Percentiles rank a stretch among this genome's conserved stretches.
These are phyloP conservation scores for Bolboschoenus planiculmis DNA, from an alignment of 176 grass and related monocot genomes.

Conservation along the genomic window DNA sequence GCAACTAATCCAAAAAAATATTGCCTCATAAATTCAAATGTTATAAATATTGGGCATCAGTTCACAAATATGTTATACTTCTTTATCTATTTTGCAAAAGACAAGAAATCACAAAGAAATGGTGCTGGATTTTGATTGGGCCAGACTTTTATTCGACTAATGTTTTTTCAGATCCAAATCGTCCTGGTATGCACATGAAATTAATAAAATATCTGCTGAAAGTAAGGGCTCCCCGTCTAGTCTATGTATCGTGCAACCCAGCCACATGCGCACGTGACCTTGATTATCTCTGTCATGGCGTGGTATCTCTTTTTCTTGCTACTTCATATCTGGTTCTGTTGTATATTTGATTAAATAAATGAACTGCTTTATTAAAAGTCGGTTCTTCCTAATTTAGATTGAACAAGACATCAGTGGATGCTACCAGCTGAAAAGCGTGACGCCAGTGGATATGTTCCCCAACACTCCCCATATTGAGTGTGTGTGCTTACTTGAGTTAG, in stretches of 20 bases:
- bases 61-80: background rate
- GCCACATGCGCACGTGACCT: constrained; percentile 81
- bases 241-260: constrained; percentile 91
- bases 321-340: constrained; percentile 8
- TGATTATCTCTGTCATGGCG: constrained; percentile 86
- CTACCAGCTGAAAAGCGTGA: constrained; percentile 60
- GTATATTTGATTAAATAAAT: constrained; percentile 15
- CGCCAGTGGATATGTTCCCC: constrained; percentile 92
- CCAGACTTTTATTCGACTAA: background rate
- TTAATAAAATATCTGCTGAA: constrained; percentile 89
- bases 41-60: background rate
- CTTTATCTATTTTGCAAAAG: background rate
- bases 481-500: constrained; percentile 81
- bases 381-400: constrained; percentile 32
- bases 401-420: constrained; percentile 57
- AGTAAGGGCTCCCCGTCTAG: constrained; percentile 61
- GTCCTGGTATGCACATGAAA: constrained; percentile 94
- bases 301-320: constrained; percentile 43
- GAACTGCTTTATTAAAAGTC: background rate
- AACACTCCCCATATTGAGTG: constrained; percentile 96
- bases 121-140: background rate
- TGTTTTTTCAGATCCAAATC: constrained; percentile 82
- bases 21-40: background rate
- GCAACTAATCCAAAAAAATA: background rate
- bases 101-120: too few species aligned